A percentile compares a stretch with the other conserved stretches of the same genome.
Evolutionary conservation across 495 filamentous ascomycete species (phyloP).

Genomic region (Penicillium mononematosum): DNA sequence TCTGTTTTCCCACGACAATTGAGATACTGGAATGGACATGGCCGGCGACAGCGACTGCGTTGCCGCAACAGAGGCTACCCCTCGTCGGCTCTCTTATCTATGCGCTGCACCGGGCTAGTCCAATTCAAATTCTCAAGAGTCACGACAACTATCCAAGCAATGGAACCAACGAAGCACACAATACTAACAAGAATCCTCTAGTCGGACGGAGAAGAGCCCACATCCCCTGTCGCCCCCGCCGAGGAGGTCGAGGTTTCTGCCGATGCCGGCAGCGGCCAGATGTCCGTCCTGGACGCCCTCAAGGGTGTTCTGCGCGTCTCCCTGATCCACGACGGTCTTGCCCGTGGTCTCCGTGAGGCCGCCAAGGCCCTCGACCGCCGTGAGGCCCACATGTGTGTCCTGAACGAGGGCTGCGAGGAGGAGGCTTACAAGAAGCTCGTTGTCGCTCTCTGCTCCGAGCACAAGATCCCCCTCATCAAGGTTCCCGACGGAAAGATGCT

Average conservation of each 20-base stretch:
- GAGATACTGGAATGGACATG: slow-evolving; percentile 17
- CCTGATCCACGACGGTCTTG: slow-evolving; percentile 98
- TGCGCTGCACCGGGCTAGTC: neutral
- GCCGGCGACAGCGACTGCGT: neutral
- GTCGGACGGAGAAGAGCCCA: slow-evolving; percentile 89
- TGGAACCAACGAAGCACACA: neutral
- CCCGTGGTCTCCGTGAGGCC: slow-evolving; percentile 95
- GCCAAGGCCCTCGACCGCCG: slow-evolving; percentile 96
- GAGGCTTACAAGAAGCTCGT: slow-evolving; percentile 99
- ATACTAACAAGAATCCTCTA: slow-evolving; percentile 30
- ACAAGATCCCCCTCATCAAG: slow-evolving; percentile 99
- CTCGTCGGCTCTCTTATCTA: neutral
- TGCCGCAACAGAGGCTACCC: neutral
- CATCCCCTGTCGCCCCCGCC: slow-evolving; percentile 66
- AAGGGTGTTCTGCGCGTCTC: slow-evolving; percentile 96
- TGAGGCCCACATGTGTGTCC: slow-evolving; percentile 98
- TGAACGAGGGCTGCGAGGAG: slow-evolving; percentile 98
- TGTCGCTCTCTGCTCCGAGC: slow-evolving; percentile 94
- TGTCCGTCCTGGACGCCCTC: slow-evolving; percentile 95
- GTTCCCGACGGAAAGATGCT: slow-evolving; percentile 99
- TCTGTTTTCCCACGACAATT: slow-evolving; percentile 6
- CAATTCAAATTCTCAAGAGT: slow-evolving; percentile 3
- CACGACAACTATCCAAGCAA: neutral
- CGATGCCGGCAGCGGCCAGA: slow-evolving; percentile 81
- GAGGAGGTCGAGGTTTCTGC: slow-evolving; percentile 91